Base-by-base conservation (phyloP, 192 early-diverging fungal species). In the Backusella luteola region DNA sequence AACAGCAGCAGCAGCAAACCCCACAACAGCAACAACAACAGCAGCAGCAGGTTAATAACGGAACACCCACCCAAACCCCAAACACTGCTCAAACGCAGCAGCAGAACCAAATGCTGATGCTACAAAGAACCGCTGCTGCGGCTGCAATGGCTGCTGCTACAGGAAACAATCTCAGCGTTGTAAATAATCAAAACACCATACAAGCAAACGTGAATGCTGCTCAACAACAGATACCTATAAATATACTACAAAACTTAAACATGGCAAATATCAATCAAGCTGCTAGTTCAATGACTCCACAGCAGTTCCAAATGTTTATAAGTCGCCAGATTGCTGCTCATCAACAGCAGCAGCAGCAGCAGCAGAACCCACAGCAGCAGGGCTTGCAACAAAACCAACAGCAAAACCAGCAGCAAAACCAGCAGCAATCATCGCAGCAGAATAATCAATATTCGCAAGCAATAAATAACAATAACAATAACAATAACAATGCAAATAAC, bases 201-300 rank as follows among this genome's bases (percentile, higher is more conserved):
- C 35, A 53, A 74, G 53, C 73, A 19, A 74, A 56, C 29, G 56
- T 53, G n/a, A 39, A 34, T 26, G 59, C 73, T 39, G 21, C 35
- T 5, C 75, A 76, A 70, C 68, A 76, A 56, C 75, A 76, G 52
- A 76, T 76, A 53, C 75, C 75, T 26, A 34, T 49, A 36, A 76
- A 76, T 70, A 49, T 76, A 38, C 29, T 76, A 32, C 75, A 76
- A 63, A 49, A 39, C n/a, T 52, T 76, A 41, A 76, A 76, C 39
- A 49, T 76, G 66, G 36, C 49, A 23, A 70, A 56, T 41, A 36
- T 70, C 1, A 69, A 76, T 41, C 66, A 68, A 34, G 75, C 75
- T 17, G 36, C 75, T 8, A 39, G 56, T 4, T 70, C 75, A 17
- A 56, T 76, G 49, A 67, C 67, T 12, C 68, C 75, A 3, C 63